A percentile compares a stretch with the other conserved stretches of the same genome.
Evolutionary conservation across 352 stramenopile species (phyloP).

Genomic region (Globisporangium heterothallicum): DNA sequence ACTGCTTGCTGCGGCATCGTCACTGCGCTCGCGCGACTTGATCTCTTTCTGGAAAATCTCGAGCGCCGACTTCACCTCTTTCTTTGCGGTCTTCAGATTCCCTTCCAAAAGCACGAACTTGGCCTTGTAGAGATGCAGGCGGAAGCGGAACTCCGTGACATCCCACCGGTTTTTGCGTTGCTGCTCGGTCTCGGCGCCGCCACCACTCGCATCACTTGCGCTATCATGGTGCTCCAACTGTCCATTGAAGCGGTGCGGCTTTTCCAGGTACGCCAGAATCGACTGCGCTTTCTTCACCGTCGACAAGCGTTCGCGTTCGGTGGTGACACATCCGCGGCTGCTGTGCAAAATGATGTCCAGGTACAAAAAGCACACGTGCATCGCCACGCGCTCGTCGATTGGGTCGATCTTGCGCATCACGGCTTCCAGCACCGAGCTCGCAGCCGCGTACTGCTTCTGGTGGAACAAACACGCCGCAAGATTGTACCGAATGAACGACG

Average conservation of each 20-base stretch:
- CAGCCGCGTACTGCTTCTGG: constrained; percentile 88
- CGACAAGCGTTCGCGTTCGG: constrained; percentile 57
- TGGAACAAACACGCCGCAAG: constrained; percentile 82
- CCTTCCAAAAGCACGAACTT: constrained; percentile 87
- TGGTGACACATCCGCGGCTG: constrained; percentile 75
- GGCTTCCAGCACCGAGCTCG: constrained; percentile 76
- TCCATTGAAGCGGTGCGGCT: constrained; percentile 87
- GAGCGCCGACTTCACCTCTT: constrained; percentile 90
- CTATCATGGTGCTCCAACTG: constrained; percentile 43
- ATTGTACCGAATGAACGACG: constrained; percentile 89
- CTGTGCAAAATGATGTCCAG: constrained; percentile 90
- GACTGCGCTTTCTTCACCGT: constrained; percentile 83
- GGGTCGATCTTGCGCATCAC: constrained; percentile 88
- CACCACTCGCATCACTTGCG: constrained; percentile 21
- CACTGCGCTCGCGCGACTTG: constrained; percentile 36
- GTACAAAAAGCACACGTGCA: constrained; percentile 92
- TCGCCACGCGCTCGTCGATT: constrained; percentile 88
- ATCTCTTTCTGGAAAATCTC: constrained; percentile 93
- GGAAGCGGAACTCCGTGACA: constrained; percentile 87
- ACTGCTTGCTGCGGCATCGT: constrained; percentile 14
- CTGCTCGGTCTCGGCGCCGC: constrained; percentile 35
- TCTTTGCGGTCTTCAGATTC: constrained; percentile 88
- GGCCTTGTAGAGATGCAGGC: constrained; percentile 89
- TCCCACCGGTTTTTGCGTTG: constrained; percentile 59
- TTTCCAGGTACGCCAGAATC: constrained; percentile 87